phyloP scores from a whole-genome alignment of 2,329 filamentous ascomycete species.

The Trematosphaeria pertusa region DNA sequence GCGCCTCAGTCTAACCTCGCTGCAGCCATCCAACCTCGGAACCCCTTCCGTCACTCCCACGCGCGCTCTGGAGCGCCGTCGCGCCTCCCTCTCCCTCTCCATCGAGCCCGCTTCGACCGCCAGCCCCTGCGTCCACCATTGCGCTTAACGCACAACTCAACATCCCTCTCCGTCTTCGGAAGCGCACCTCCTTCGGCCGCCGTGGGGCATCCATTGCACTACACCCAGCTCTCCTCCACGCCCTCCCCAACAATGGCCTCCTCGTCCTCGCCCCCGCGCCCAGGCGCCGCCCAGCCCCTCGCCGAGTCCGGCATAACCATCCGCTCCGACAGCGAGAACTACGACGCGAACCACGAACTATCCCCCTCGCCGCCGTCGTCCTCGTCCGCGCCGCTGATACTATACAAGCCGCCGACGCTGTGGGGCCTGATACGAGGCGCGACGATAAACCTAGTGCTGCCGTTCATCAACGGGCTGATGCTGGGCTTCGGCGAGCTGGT shows the following conservation, averaged over 20 bases:
- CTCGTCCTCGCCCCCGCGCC: constrained; percentile 6
- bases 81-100: no score
- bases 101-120: not conserved
- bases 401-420: constrained; percentile 87
- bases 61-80: not conserved
- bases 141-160: not conserved
- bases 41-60: constrained; percentile 7
- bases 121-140: not conserved
- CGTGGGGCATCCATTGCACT: constrained; percentile 1
- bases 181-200: constrained; percentile 1
- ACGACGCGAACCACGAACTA: constrained; percentile 68
- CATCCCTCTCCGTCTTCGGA: constrained; percentile 7
- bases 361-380: constrained; percentile 68
- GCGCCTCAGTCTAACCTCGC: constrained; percentile 26
- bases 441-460: constrained; percentile 93
- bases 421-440: constrained; percentile 87
- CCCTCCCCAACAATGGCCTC: constrained; percentile 24
- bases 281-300: no score
- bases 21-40: constrained; percentile 19
- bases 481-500: constrained; percentile 96
- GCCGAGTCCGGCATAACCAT: constrained; percentile 78
- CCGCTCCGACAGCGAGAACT: constrained; percentile 83
- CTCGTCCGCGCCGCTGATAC: constrained; percentile 72
- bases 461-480: constrained; percentile 98
- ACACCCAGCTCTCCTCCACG: not conserved